Conservation (phyloP, 805 yeast genomes). For the Myxozyma melibiosi region DNA sequence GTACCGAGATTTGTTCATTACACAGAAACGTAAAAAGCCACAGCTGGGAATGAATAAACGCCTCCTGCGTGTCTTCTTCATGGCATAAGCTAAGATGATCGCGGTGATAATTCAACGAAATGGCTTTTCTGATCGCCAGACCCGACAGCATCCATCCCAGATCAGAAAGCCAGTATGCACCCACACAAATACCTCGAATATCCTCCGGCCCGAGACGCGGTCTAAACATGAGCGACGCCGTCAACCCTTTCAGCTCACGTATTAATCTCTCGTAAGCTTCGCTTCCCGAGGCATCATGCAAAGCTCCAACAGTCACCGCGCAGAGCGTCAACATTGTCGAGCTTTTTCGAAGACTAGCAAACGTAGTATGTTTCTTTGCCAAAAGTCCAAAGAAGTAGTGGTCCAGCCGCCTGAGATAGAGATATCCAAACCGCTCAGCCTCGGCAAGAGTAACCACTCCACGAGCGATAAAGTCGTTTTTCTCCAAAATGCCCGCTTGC, state of each 20-base stretch:
- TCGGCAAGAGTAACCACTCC: constrained; percentile 18
- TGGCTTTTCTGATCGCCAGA: constrained; percentile 17
- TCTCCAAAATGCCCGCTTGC: constrained; percentile 13
- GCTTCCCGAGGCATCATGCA: constrained; percentile 25
- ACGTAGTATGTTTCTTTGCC: constrained; percentile 3
- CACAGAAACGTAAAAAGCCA: constrained; percentile 23
- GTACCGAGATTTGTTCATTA: constrained; percentile 24
- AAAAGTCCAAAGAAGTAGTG: constrained; percentile 25
- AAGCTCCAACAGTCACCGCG: constrained; percentile 27
- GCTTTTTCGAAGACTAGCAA: constrained; percentile 8
- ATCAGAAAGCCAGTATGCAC: constrained; percentile 26
- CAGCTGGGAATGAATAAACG: constrained; percentile 17
- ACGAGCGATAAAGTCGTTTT: constrained; percentile 16
- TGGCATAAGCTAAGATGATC: constrained; percentile 5
- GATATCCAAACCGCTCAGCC: constrained; percentile 19
- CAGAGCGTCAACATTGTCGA: constrained; percentile 21
- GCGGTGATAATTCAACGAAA: constrained; percentile 19
- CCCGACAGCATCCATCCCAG: constrained; percentile 25
- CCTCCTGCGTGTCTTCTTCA: constrained; percentile 13
- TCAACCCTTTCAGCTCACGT: constrained; percentile 12
- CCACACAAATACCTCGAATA: constrained; percentile 21
- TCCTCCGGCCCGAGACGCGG: constrained; percentile 22
- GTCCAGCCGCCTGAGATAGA: constrained; percentile 18
- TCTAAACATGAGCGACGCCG: constrained; percentile 18
- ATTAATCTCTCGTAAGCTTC: constrained; percentile 18